Evolutionary conservation across 1,139 yeast genomes (phyloP), one percentile per base, ranked within the genome.

Genomic region (Taiozyma sp.): DNA sequence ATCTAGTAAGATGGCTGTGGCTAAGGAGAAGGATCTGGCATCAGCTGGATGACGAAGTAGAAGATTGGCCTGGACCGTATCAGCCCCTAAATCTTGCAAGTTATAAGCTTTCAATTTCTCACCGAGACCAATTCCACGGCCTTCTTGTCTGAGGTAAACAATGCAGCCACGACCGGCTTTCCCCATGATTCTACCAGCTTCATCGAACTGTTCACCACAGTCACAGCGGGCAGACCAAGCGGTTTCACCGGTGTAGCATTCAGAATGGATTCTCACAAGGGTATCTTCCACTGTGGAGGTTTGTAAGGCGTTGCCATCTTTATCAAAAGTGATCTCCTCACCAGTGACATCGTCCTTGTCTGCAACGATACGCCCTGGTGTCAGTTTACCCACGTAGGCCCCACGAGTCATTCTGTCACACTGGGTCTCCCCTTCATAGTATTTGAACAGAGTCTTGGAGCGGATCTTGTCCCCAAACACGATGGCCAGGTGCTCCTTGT

Each of bases 191-290:
- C 96, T 78, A 9, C 98, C 99, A 1, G 99, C 98, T 69, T 95
- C 97, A 69, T 93, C 97, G 61, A 95, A 88, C 73, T 95, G 99
- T 69, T 95, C 99, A 14, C 99, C 99, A 70, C 99, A 95, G 70
- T 95, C 99, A 69, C 99, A 95, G 50, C 99, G 79, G 3, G 99
- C 98, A 53, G 95, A 84, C 97, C 99, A 95, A 13, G 98, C 98
- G 1, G 97, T 93, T 67, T 95, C 99, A 8, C 99, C 99, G 0
- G 99, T 95, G 71, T 93, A 95, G 69, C 99, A 95, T 67, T 95
- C 99, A 7, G 96, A 88, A 66, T 95, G 99, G 58, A 95, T 91
- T 56, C 99, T 79, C 58, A 86, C 82, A 67, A 90, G 64, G 57
- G 88, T 74, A 45, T 71, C 59, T n/a, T 58, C 54, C 7, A 64